Base-by-base conservation (phyloP, 2,329 filamentous ascomycete genomes). In the Emmonsiellopsis sp. region DNA sequence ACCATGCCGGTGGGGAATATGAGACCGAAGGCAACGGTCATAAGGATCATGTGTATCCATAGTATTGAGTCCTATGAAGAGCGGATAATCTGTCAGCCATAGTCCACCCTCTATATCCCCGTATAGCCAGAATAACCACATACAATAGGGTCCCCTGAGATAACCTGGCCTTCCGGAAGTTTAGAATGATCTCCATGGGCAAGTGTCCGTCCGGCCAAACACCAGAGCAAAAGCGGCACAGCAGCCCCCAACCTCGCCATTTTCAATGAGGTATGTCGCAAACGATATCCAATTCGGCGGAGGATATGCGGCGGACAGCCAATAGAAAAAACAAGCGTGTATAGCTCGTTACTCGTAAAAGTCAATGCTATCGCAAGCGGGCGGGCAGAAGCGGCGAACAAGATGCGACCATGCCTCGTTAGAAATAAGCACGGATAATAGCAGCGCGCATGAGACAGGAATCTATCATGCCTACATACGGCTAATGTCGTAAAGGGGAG, bases 1-100 rank as follows among this genome's bases (percentile, higher is more conserved):
- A 97, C 90, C 92, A 98, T 97, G 62, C 93, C 93, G 13, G 89
- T 79, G 9, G 93, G 93, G 65, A 95, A 97, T 55, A 97, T 81
- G 61, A 98, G 78, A 57, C 93, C 93, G 76, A 94, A 97, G 54
- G 90, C 83, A 55, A 93, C 66, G 68, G 84, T 86, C 78, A 95
- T 91, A 45, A 95, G 71, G 56, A 95, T 79, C 65, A 98, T 97
- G 72, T 98, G 93, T 61, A 86, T 79, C 93, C 93, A 98, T 81
- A 98, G 72, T 63, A 84, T 89, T 42, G 84, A 79, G 69, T 97
- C 93, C 76, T 81, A 61, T 11, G 46, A 34, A 16, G 13, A 40
- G 31, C 4, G 1, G 6, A 44, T 20, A 8, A 37, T 26, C 4
- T 5, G 41, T 52, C 37, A 52, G 50, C n/a, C 45, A 7, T 7